These are phyloP conservation scores for Kwoniella mangroviensis DNA, from an alignment of 768 basidiomycete species.

Conservation along the genomic window DNA sequence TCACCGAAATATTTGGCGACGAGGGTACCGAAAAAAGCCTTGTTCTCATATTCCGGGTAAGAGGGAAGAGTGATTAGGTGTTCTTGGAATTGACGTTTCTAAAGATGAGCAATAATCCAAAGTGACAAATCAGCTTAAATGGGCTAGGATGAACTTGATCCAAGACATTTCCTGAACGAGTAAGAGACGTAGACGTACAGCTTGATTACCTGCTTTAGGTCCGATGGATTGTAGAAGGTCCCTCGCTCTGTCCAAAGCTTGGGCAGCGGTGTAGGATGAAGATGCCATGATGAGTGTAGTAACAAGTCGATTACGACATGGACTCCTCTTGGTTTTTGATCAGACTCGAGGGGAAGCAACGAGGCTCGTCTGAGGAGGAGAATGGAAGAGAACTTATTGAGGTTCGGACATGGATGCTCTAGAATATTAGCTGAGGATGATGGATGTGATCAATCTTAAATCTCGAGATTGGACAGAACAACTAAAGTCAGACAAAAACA, in stretches of 20 bases:
- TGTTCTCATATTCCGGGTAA: constrained; percentile 31
- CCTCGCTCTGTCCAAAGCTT: not conserved
- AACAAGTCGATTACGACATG: not conserved
- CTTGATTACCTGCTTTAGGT: not conserved
- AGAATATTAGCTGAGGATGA: no score
- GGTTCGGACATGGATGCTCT: no score
- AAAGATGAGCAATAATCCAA: not conserved
- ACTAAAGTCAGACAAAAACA: no score
- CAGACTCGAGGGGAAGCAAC: no score
- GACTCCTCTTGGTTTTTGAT: no score
- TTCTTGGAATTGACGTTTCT: constrained; percentile 34
- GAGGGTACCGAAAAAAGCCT: constrained; percentile 40
- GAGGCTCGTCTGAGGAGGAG: no score
- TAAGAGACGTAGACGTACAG: not conserved
- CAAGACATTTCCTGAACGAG: not conserved
- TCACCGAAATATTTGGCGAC: constrained; percentile 44
- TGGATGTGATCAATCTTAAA: no score
- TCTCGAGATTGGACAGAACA: no score
- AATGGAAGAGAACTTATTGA: no score
- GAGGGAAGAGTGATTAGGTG: constrained; percentile 39
- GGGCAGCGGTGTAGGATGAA: not conserved
- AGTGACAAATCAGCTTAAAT: not conserved
- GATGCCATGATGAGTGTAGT: not conserved
- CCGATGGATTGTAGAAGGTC: not conserved
- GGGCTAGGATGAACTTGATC: not conserved